phyloP scores from a whole-genome alignment of 2,329 filamentous ascomycete genomes.

The Sclerotinia borealis region DNA sequence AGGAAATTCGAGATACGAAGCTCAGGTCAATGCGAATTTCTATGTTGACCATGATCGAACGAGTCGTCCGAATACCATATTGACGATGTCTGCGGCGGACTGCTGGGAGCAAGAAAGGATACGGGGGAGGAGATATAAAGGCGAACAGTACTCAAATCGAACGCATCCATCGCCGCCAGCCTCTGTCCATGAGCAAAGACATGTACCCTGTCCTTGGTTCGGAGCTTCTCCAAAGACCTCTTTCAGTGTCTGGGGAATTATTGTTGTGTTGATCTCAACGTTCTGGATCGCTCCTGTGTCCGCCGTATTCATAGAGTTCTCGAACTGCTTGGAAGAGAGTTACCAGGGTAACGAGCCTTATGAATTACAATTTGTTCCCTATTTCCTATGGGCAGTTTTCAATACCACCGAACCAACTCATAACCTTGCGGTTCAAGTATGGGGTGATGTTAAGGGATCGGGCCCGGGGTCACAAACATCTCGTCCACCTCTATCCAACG shows the following conservation, averaged over 20 bases:
- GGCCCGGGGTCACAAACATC: slow-evolving; percentile 37
- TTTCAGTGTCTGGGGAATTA: slow-evolving; percentile 16
- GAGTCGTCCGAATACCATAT: slow-evolving; percentile 12
- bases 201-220: neutral
- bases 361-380: slow-evolving; percentile 73
- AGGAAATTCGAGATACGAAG: slow-evolving; percentile 22
- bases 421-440: slow-evolving; percentile 70
- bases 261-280: slow-evolving; percentile 24
- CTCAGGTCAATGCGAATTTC: slow-evolving; percentile 22
- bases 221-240: neutral
- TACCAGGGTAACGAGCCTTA: slow-evolving; percentile 51
- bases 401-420: slow-evolving; percentile 54
- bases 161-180: neutral
- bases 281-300: slow-evolving; percentile 37
- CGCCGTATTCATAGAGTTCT: slow-evolving; percentile 68
- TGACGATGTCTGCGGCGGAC: slow-evolving; percentile 24
- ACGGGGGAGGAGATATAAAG: neutral
- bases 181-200: neutral
- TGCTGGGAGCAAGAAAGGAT: slow-evolving; percentile 15
- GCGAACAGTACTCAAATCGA: neutral
- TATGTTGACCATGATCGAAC: slow-evolving; percentile 22
- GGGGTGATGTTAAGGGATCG: slow-evolving; percentile 84
- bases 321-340: slow-evolving; percentile 71
- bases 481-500: slow-evolving; percentile 53
- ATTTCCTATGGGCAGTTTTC: slow-evolving; percentile 69